Percentiles rank a stretch among this genome's conserved stretches.
Conservation (phyloP, 225 moss, liverwort and hornwort species). For the Lunularia cruciata region DNA sequence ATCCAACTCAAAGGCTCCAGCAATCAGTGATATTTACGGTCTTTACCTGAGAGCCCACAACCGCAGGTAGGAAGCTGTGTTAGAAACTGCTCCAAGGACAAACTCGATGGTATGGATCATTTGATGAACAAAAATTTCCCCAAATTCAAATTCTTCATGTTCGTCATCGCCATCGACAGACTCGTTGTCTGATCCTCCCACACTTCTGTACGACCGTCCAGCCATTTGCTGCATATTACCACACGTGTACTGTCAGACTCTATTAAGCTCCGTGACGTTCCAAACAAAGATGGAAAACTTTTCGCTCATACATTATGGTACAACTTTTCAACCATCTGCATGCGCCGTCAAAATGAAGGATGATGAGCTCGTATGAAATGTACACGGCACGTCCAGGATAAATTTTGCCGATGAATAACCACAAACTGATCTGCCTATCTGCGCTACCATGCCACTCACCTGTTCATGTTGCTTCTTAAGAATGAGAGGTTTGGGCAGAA, state of each 20-base stretch:
- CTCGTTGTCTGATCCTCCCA: conserved; percentile 89
- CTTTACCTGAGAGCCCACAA: conserved; percentile 85
- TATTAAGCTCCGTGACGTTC: too few relatives aligned
- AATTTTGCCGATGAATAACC: too few relatives aligned
- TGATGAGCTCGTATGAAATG: too few relatives aligned
- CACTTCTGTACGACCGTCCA: conserved; percentile 67
- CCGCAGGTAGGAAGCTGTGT: conserved; percentile 91
- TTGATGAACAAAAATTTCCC: conserved; percentile 91
- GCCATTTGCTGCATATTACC: conserved; percentile 67
- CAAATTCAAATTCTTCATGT: conserved; percentile 93
- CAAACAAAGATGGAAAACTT: too few relatives aligned
- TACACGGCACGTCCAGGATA: too few relatives aligned
- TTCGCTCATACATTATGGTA: too few relatives aligned
- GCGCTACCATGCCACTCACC: conserved; percentile 31
- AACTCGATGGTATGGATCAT: conserved; percentile 99
- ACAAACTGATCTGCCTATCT: not conserved
- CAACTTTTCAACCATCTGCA: too few relatives aligned
- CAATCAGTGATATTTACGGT: not conserved
- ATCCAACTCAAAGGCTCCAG: not conserved
- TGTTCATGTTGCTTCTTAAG: conserved; percentile 74
- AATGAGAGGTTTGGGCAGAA: conserved; percentile 81
- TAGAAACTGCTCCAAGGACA: conserved; percentile 90
- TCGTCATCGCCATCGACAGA: conserved; percentile 78
- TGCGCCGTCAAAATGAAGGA: too few relatives aligned
- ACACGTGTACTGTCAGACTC: too few relatives aligned